Percentiles rank a stretch among this genome's conserved stretches.
Evolutionary conservation across 257 asterid genomes (phyloP).

Genomic region (Ilex aquifolium): DNA sequence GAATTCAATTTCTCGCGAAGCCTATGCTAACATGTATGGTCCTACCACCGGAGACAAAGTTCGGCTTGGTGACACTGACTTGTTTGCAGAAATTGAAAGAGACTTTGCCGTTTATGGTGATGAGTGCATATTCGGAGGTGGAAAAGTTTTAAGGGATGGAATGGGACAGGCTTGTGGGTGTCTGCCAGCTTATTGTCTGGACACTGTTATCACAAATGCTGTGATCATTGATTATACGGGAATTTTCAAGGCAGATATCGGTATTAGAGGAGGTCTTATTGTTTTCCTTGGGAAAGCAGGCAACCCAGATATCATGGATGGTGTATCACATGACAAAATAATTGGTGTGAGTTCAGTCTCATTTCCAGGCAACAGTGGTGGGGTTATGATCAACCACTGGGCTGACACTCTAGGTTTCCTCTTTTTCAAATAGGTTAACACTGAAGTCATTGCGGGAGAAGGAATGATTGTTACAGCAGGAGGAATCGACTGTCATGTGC

Average conservation of each 20-base stretch:
- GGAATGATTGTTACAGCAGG: constrained; percentile 96
- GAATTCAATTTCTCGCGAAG: constrained; percentile 56
- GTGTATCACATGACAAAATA: constrained; percentile 35
- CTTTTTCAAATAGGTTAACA: constrained; percentile 50
- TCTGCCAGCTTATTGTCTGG: constrained; percentile 49
- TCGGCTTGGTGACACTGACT: constrained; percentile 87
- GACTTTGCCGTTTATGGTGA: constrained; percentile 77
- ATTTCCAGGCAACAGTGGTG: constrained; percentile 3
- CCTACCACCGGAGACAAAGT: constrained; percentile 88
- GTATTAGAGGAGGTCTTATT: constrained; percentile 77
- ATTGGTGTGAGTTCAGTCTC: constrained; percentile 68
- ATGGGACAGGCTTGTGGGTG: constrained; percentile 92
- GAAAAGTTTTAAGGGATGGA: constrained; percentile 90
- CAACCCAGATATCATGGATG: constrained; percentile 79
- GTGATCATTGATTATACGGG: constrained; percentile 83
- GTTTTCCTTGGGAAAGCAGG: constrained; percentile 77
- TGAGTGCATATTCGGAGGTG: constrained; percentile 97
- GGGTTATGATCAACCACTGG: constrained; percentile 4
- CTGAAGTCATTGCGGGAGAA: constrained; percentile 96
- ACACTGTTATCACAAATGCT: constrained; percentile 92
- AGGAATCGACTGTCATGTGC: constrained; percentile 95
- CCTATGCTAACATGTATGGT: constrained; percentile 82
- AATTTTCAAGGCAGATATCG: constrained; percentile 86
- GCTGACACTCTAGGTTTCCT: constrained; percentile 9
- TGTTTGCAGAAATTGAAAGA: constrained; percentile 79